phyloP scores from a whole-genome alignment of 345 rosid genomes.

The Populus alba region DNA sequence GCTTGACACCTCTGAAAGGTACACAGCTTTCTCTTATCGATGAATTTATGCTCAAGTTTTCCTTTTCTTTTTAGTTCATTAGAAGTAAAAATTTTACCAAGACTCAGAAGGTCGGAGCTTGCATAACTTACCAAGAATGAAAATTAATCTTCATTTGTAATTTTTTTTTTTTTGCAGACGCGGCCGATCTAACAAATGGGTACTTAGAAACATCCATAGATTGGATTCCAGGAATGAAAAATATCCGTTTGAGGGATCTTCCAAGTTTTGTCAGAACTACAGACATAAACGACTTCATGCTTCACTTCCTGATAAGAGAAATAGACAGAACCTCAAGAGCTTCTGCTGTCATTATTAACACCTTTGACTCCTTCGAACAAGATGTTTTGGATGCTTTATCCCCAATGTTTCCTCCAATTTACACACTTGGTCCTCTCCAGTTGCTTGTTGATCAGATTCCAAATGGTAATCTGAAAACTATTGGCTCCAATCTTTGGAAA shows the following conservation, averaged over 20 bases:
- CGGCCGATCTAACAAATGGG: slow-evolving; percentile 27
- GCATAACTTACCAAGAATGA: no score
- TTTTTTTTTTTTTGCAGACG: slow-evolving; percentile 25
- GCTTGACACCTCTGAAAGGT: slow-evolving; percentile 48
- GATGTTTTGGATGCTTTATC: slow-evolving; percentile 25
- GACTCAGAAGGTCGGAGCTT: no score
- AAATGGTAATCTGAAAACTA: neutral
- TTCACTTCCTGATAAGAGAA: slow-evolving; percentile 21
- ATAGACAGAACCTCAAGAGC: slow-evolving; percentile 25
- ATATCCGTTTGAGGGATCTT: slow-evolving; percentile 40
- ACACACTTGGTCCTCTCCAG: slow-evolving; percentile 10
- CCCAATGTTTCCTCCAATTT: slow-evolving; percentile 12
- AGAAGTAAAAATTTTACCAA: no score
- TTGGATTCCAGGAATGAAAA: slow-evolving; percentile 50
- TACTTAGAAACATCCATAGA: slow-evolving; percentile 36
- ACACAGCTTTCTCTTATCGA: no score
- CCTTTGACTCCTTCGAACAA: slow-evolving; percentile 35
- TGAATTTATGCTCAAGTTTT: no score
- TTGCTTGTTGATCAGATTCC: slow-evolving; percentile 1
- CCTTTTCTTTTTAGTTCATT: no score
- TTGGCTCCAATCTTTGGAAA: slow-evolving; percentile 11
- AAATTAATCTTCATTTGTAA: no score
- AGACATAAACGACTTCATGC: slow-evolving; percentile 30
- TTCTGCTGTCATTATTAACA: slow-evolving; percentile 40
- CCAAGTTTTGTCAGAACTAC: slow-evolving; percentile 42